phyloP scores from a whole-genome alignment of 2,329 filamentous ascomycete species.

The Diaporthe sp. region DNA sequence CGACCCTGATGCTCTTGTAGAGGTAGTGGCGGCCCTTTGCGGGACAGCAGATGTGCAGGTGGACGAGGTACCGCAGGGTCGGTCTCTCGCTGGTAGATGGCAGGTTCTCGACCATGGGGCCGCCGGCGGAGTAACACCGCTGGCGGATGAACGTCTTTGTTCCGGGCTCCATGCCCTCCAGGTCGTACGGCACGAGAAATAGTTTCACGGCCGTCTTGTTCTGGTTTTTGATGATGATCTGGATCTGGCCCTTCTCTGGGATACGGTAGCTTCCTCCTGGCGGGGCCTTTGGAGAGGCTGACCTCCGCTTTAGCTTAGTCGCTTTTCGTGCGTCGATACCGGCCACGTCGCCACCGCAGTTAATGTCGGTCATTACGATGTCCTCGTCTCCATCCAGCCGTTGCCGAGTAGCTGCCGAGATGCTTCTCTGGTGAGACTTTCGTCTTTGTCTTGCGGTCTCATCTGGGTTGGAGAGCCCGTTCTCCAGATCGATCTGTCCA shows the following conservation, averaged over 20 bases:
- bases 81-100: constrained; percentile 65
- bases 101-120: constrained; percentile 78
- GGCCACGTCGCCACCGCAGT: constrained; percentile 3
- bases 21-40: constrained; percentile 86
- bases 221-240: constrained; percentile 97
- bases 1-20: constrained; percentile 91
- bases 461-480: constrained; percentile 70
- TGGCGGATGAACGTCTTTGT: constrained; percentile 97
- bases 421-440: constrained; percentile 47
- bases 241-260: constrained; percentile 90
- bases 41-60: constrained; percentile 92
- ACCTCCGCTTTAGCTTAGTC: constrained; percentile 62
- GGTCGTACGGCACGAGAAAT: constrained; percentile 92
- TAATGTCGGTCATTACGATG: constrained; percentile 37
- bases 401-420: neutral
- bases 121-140: constrained; percentile 86
- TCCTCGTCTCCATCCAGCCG: constrained; percentile 49
- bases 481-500: constrained; percentile 90
- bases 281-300: constrained; percentile 66
- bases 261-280: constrained; percentile 94
- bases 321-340: constrained; percentile 36
- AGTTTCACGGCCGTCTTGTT: constrained; percentile 98
- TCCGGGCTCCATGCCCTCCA: constrained; percentile 90
- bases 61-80: constrained; percentile 87
- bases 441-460: constrained; percentile 59